phyloP scores from a whole-genome alignment of 1,284 basidiomycete species.

The Cryptococcus wingfieldii region DNA sequence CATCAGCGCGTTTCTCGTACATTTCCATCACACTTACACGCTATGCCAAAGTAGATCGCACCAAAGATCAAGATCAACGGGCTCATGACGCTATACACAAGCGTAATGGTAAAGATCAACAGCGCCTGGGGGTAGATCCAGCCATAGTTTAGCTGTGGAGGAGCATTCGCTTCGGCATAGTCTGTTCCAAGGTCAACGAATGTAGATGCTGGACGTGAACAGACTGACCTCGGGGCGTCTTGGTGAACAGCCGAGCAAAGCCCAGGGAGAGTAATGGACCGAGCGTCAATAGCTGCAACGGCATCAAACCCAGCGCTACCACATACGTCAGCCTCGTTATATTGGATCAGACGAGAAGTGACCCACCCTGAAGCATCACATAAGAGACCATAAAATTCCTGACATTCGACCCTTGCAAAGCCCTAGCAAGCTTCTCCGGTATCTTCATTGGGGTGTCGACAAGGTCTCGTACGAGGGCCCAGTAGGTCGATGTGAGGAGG shows the following conservation, averaged over 20 bases:
- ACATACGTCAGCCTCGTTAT: background rate
- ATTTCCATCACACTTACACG: slow-evolving; percentile 51
- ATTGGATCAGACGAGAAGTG: background rate
- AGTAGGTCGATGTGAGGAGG: slow-evolving; percentile 82
- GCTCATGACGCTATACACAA: slow-evolving; percentile 92
- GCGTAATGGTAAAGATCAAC: slow-evolving; percentile 88
- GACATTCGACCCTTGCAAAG: slow-evolving; percentile 62
- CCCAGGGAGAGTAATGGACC: slow-evolving; percentile 74
- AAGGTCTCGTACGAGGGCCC: slow-evolving; percentile 79
- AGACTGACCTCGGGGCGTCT: slow-evolving; percentile 71
- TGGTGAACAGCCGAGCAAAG: slow-evolving; percentile 67
- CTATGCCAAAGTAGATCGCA: slow-evolving; percentile 88
- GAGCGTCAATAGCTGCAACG: slow-evolving; percentile 83
- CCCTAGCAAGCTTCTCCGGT: slow-evolving; percentile 79
- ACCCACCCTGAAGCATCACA: slow-evolving; percentile 79
- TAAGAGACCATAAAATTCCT: slow-evolving; percentile 93
- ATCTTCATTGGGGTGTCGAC: slow-evolving; percentile 75
- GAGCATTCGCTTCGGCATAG: slow-evolving; percentile 92
- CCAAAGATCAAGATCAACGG: slow-evolving; percentile 93
- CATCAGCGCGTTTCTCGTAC: slow-evolving; percentile 16
- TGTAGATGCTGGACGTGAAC: background rate
- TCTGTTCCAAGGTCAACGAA: slow-evolving; percentile 53
- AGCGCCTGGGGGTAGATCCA: slow-evolving; percentile 89
- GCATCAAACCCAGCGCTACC: slow-evolving; percentile 84
- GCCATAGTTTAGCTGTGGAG: slow-evolving; percentile 94